phyloP scores from a whole-genome alignment of 2,329 filamentous ascomycete genomes.

The Fusarium poae region DNA sequence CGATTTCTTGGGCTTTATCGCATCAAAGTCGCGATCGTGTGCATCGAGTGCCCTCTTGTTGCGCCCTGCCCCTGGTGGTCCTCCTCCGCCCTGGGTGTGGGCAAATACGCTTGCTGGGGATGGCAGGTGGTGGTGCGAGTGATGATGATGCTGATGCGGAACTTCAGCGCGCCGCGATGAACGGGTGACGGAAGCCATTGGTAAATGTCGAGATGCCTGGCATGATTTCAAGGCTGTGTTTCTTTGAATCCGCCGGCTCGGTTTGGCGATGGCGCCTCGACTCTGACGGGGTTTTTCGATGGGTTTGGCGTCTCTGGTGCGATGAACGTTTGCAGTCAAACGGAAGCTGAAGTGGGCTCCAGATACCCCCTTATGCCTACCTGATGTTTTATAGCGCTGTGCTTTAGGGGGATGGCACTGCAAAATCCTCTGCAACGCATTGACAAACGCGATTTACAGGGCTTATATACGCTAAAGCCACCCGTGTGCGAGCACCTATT shows the following conservation, averaged over 20 bases:
- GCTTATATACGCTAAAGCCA: slow-evolving; percentile 21
- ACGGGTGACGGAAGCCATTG: slow-evolving; percentile 67
- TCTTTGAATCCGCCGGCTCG: slow-evolving; percentile 41
- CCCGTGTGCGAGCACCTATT: not conserved
- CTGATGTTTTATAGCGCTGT: slow-evolving; percentile 27
- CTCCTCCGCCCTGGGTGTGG: slow-evolving; percentile 53
- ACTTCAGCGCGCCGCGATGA: slow-evolving; percentile 64
- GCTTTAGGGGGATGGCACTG: slow-evolving; percentile 29
- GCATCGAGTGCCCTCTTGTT: slow-evolving; percentile 63
- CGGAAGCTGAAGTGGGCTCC: slow-evolving; percentile 22
- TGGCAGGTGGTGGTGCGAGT: slow-evolving; percentile 51
- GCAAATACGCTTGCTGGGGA: slow-evolving; percentile 52
- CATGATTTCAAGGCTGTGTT: slow-evolving; percentile 53
- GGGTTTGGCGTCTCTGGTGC: slow-evolving; percentile 43
- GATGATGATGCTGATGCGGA: slow-evolving; percentile 57
- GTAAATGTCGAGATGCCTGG: slow-evolving; percentile 53
- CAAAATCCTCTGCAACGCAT: slow-evolving; percentile 26
- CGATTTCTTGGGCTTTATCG: slow-evolving; percentile 62
- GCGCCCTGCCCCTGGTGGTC: slow-evolving; percentile 52
- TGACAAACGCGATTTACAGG: slow-evolving; percentile 23
- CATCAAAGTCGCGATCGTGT: slow-evolving; percentile 60
- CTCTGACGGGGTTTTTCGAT: slow-evolving; percentile 50
- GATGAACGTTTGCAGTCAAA: slow-evolving; percentile 40
- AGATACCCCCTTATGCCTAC: slow-evolving; percentile 16
- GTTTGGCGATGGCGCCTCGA: slow-evolving; percentile 47